Evolutionary conservation across 305 asterid species (phyloP).

Genomic region (Striga hermonthica): DNA sequence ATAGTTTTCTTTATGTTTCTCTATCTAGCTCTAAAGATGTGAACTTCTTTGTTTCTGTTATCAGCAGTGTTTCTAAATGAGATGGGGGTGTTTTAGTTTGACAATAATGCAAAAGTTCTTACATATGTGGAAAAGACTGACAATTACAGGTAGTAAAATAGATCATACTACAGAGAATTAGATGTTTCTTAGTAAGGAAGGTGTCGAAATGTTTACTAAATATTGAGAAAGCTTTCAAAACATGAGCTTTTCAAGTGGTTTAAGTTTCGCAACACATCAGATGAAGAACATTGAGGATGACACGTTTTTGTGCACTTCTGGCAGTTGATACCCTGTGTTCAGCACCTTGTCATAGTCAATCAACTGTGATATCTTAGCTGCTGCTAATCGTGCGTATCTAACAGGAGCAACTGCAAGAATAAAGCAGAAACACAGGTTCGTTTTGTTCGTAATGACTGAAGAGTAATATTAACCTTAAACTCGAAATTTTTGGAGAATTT

Average conservation of each 20-base stretch:
- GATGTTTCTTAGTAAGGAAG: too few relatives aligned
- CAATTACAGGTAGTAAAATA: too few relatives aligned
- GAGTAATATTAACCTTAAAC: not conserved
- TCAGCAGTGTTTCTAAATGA: too few relatives aligned
- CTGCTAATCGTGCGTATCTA: conserved; percentile 49
- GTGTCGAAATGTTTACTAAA: too few relatives aligned
- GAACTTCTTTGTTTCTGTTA: too few relatives aligned
- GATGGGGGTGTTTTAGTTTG: too few relatives aligned
- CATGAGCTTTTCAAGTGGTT: not conserved
- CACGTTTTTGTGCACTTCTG: conserved; percentile 44
- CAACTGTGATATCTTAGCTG: conserved; percentile 38
- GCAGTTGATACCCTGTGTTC: conserved; percentile 36
- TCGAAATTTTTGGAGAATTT: not conserved
- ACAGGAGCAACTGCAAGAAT: conserved; percentile 48
- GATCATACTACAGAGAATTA: too few relatives aligned
- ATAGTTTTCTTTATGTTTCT: too few relatives aligned
- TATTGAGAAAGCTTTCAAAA: too few relatives aligned
- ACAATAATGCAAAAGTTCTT: too few relatives aligned
- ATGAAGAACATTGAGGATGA: conserved; percentile 48
- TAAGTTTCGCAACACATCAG: conserved; percentile 23
- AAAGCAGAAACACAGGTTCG: not conserved
- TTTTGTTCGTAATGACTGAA: not conserved
- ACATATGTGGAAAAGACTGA: too few relatives aligned
- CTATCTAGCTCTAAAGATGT: too few relatives aligned
- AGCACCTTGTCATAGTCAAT: conserved; percentile 31